phyloP scores from a whole-genome alignment of 352 stramenopile species.

The Phytopythium delawarense region DNA sequence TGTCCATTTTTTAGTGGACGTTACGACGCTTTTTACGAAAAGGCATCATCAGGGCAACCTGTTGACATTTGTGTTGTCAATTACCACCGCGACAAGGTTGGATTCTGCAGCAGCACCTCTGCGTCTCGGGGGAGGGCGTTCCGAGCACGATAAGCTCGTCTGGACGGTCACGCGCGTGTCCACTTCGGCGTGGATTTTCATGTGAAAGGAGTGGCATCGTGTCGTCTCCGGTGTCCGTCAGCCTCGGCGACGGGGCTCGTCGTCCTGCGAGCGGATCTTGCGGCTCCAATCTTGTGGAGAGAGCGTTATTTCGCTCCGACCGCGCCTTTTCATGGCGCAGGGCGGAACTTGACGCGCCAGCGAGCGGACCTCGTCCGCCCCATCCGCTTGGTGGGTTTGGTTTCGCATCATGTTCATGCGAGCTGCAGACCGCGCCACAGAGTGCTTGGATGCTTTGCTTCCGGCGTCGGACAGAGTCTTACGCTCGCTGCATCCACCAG shows the following conservation, averaged over 20 bases:
- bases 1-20: not conserved
- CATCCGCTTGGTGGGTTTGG: not conserved
- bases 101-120: too few species aligned
- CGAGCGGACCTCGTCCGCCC: too few species aligned
- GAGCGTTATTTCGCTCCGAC: not conserved
- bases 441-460: not conserved
- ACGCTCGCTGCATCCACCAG: not conserved
- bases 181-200: conserved; percentile 2
- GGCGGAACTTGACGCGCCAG: not conserved
- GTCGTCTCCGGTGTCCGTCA: not conserved
- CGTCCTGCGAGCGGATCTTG: not conserved
- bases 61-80: too few species aligned
- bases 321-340: not conserved
- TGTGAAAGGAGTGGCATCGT: not conserved
- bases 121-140: not conserved
- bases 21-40: not conserved
- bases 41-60: not conserved
- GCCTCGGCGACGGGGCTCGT: not conserved
- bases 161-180: not conserved
- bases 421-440: not conserved
- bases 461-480: not conserved
- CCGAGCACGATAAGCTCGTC: not conserved
- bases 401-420: not conserved
- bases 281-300: not conserved
- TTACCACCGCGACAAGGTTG: too few species aligned